Conservation (phyloP, 2,329 filamentous ascomycete genomes). For the Exophiala aquamarina region DNA sequence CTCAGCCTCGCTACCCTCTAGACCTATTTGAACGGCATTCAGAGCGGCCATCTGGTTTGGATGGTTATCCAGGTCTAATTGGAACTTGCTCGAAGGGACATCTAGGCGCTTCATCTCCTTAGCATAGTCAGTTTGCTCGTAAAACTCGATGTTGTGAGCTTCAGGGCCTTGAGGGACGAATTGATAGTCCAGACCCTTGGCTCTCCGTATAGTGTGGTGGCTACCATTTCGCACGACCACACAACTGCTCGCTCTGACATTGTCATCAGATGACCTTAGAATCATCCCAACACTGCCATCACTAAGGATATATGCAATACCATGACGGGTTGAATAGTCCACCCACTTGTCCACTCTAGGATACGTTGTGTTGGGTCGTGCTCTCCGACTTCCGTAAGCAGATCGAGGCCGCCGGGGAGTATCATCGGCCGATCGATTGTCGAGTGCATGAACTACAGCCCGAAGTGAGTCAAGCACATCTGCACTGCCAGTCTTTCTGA, state of each 20-base stretch:
- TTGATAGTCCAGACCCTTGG: slow-evolving; percentile 43
- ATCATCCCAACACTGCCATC: slow-evolving; percentile 52
- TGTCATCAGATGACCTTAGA: slow-evolving; percentile 43
- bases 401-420: slow-evolving; percentile 10
- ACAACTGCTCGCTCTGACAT: slow-evolving; percentile 44
- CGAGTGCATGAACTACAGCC: slow-evolving; percentile 13
- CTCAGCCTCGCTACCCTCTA: slow-evolving; percentile 41
- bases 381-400: slow-evolving; percentile 14
- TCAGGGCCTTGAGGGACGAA: slow-evolving; percentile 38
- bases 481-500: slow-evolving; percentile 12
- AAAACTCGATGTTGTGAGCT: slow-evolving; percentile 45
- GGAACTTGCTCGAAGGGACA: slow-evolving; percentile 41
- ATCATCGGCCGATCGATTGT: slow-evolving; percentile 13
- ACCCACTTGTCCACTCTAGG: slow-evolving; percentile 54
- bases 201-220: slow-evolving; percentile 46
- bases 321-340: slow-evolving; percentile 53
- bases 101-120: slow-evolving; percentile 42
- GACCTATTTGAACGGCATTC: slow-evolving; percentile 25
- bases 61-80: slow-evolving; percentile 23
- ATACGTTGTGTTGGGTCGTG: slow-evolving; percentile 32
- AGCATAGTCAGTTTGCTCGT: slow-evolving; percentile 43
- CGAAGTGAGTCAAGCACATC: slow-evolving; percentile 15
- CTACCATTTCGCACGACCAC: slow-evolving; percentile 49
- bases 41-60: slow-evolving; percentile 25
- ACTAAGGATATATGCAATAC: slow-evolving; percentile 52